Conservation (phyloP, 495 filamentous ascomycete species). For the Aspergillus panamensis region DNA sequence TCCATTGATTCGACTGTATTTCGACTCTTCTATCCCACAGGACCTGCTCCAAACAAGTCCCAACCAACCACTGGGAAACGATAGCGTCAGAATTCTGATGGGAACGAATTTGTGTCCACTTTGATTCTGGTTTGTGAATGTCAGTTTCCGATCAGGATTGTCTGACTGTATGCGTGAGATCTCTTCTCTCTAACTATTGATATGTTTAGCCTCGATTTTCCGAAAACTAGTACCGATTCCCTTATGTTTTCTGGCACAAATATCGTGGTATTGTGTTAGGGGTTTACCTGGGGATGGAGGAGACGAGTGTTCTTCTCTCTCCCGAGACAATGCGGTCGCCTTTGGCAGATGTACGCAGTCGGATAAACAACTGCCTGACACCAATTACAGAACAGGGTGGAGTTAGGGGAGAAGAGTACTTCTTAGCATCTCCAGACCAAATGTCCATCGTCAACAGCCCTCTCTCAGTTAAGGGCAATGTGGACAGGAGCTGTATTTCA, state of each 20-base stretch:
- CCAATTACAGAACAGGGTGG: constrained; percentile 26
- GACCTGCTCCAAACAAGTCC: no score
- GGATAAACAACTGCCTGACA: constrained; percentile 41
- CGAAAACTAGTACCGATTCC: background rate
- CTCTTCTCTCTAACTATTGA: background rate
- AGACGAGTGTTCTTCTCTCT: constrained; percentile 10
- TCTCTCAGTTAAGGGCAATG: constrained; percentile 31
- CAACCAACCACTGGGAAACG: no score
- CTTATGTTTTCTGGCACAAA: constrained; percentile 9
- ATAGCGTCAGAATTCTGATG: background rate
- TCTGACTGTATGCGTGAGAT: background rate
- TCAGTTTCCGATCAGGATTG: background rate
- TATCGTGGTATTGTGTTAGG: constrained; percentile 8
- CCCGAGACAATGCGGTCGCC: constrained; percentile 41
- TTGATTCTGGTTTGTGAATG: background rate
- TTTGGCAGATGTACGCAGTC: constrained; percentile 46
- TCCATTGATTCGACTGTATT: background rate
- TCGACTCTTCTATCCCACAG: background rate
- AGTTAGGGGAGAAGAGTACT: constrained; percentile 25
- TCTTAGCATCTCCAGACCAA: constrained; percentile 31
- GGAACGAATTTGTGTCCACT: background rate
- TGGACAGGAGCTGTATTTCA: constrained; percentile 53
- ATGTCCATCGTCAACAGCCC: constrained; percentile 40
- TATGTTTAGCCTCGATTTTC: background rate
- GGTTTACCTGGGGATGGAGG: constrained; percentile 21